Percentiles rank a stretch among this genome's conserved stretches.
Evolutionary conservation across 129 eudicot genomes (phyloP).

Genomic region (Artemisia tridentata): DNA sequence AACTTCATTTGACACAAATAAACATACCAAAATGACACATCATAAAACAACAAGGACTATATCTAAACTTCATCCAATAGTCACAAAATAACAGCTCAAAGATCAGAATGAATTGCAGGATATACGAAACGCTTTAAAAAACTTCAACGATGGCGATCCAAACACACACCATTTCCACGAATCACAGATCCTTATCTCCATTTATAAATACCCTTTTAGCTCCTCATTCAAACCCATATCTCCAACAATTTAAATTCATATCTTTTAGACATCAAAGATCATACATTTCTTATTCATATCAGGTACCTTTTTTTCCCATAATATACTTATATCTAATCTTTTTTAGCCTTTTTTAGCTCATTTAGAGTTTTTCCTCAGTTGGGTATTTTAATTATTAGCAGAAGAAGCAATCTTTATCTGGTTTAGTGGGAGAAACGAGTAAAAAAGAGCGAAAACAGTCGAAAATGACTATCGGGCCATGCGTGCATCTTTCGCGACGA

Average conservation of each 20-base stretch:
- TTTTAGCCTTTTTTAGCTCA: background rate
- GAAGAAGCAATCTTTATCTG: constrained; percentile 27
- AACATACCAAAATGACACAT: background rate
- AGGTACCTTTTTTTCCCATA: constrained; percentile 12
- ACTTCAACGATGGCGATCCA: constrained; percentile 40
- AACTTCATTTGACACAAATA: background rate
- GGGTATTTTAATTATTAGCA: constrained; percentile 19
- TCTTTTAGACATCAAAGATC: constrained; percentile 16
- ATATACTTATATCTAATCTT: background rate
- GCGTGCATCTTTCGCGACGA: constrained; percentile 43
- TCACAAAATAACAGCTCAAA: constrained; percentile 16
- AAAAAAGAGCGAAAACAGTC: constrained; percentile 17
- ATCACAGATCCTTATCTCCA: constrained; percentile 16
- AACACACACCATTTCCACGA: constrained; percentile 14
- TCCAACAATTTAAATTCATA: constrained; percentile 10
- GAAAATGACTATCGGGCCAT: constrained; percentile 68
- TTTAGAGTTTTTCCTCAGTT: background rate
- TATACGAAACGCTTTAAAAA: background rate
- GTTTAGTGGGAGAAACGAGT: constrained; percentile 14
- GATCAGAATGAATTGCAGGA: constrained; percentile 15
- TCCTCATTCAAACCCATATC: constrained; percentile 18
- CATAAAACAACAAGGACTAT: constrained; percentile 20
- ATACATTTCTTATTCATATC: constrained; percentile 5
- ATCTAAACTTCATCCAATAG: background rate
- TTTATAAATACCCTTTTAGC: constrained; percentile 24